phyloP scores from a whole-genome alignment of 805 yeast genomes.

The Barnettozyma pratensis region DNA sequence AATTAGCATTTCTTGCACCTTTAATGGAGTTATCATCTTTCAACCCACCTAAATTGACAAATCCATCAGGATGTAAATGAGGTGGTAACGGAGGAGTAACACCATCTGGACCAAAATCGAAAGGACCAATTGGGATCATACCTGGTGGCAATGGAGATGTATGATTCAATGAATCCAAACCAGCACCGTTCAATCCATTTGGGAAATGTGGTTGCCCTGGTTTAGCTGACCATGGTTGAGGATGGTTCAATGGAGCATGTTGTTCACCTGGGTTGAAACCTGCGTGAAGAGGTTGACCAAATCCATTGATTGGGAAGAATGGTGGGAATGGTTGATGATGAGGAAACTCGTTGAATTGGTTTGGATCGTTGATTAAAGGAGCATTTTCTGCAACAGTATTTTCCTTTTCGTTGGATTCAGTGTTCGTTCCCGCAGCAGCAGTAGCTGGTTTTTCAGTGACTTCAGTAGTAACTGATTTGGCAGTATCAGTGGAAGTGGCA shows the following conservation, averaged over 20 bases:
- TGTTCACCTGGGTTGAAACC: constrained; percentile 17
- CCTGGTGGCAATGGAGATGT: constrained; percentile 24
- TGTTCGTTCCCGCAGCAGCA: not conserved
- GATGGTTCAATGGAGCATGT: constrained; percentile 6
- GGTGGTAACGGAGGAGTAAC: constrained; percentile 15
- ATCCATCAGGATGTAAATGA: constrained; percentile 10
- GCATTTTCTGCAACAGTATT: not conserved
- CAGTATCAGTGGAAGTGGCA: constrained; percentile 1
- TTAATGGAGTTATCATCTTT: constrained; percentile 11
- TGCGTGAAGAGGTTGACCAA: constrained; percentile 24
- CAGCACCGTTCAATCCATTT: constrained; percentile 7
- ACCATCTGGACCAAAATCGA: constrained; percentile 24
- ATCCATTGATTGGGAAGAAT: constrained; percentile 24
- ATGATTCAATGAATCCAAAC: constrained; percentile 16
- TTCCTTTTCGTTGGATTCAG: not conserved
- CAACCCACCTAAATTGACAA: constrained; percentile 11
- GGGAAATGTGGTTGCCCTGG: constrained; percentile 20
- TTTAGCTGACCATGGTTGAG: constrained; percentile 23
- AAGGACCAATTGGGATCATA: constrained; percentile 24
- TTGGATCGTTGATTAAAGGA: constrained; percentile 12
- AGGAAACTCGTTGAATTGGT: constrained; percentile 13
- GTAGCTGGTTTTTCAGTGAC: constrained; percentile 7
- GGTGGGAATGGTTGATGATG: constrained; percentile 24
- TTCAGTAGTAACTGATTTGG: constrained; percentile 28
- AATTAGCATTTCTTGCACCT: constrained; percentile 7